These are phyloP conservation scores for Colletotrichum sojae DNA, from an alignment of 2,329 filamentous ascomycete species.

Conservation along the genomic window DNA sequence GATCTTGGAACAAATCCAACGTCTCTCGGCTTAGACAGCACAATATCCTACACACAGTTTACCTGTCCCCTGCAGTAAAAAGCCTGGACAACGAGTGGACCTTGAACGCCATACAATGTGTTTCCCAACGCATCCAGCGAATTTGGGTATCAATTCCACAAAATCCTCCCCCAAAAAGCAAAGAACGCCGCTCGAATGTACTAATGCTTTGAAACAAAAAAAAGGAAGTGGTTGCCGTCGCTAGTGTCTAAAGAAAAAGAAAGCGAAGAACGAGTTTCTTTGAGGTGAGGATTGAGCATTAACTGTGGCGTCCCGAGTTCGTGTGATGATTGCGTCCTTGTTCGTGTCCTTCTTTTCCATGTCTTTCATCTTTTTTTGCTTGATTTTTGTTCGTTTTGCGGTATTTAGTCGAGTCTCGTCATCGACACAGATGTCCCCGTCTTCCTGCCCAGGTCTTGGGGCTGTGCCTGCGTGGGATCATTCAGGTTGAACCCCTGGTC, in stretches of 20 bases:
- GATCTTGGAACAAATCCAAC: background rate
- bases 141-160: conserved; percentile 40
- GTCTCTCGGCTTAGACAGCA: background rate
- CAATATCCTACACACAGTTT: conserved; percentile 22
- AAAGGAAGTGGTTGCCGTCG: conserved; percentile 28
- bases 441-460: conserved; percentile 28
- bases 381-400: conserved; percentile 5
- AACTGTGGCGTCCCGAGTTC: conserved; percentile 5
- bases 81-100: background rate
- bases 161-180: background rate
- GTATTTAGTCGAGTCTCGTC: conserved; percentile 22
- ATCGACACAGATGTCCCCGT: conserved; percentile 27
- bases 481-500: conserved; percentile 32
- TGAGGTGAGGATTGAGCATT: background rate
- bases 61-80: background rate
- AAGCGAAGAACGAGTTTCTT: no score
- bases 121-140: conserved; percentile 24
- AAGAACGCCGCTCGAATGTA: conserved; percentile 25
- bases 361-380: conserved; percentile 24
- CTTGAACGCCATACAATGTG: conserved; percentile 27
- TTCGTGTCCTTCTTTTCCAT: conserved; percentile 15
- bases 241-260: conserved; percentile 28
- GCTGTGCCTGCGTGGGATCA: conserved; percentile 25
- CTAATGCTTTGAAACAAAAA: conserved; percentile 1
- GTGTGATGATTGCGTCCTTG: conserved; percentile 19